Conservation (phyloP, 2,329 filamentous ascomycete species). For the Colletotrichum tropicicola region DNA sequence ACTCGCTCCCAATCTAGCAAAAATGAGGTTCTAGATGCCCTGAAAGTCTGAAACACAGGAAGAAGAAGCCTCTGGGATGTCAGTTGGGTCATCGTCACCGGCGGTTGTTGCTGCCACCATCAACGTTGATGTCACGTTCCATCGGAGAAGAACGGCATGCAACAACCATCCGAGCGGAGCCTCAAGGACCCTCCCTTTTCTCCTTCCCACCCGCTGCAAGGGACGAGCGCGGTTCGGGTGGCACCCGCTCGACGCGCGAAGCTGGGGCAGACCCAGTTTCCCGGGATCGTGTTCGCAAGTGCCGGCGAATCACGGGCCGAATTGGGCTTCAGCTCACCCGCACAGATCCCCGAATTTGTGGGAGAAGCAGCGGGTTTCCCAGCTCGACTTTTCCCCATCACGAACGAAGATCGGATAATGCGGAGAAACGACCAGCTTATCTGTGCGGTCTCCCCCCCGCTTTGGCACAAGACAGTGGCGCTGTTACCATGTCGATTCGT, state of each 20-base stretch:
- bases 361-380: background rate
- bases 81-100: background rate
- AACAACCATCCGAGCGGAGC: conserved; percentile 16
- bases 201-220: conserved; percentile 1
- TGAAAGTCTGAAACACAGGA: background rate
- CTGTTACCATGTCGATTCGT: conserved; percentile 12
- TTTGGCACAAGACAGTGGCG: background rate
- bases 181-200: background rate
- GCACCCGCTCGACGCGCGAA: conserved; percentile 3
- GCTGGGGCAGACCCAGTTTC: conserved; percentile 22
- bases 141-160: conserved; percentile 17
- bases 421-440: conserved; percentile 21
- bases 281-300: background rate
- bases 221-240: background rate
- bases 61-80: background rate
- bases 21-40: background rate
- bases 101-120: background rate
- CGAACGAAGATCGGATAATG: background rate
- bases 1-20: background rate
- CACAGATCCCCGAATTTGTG: background rate
- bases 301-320: conserved; percentile 6
- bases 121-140: conserved; percentile 21
- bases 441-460: background rate
- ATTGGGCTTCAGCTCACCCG: background rate
- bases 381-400: background rate